Evolutionary conservation across 1,139 yeast genomes (phyloP).

Genomic region (Yarrowia galli): DNA sequence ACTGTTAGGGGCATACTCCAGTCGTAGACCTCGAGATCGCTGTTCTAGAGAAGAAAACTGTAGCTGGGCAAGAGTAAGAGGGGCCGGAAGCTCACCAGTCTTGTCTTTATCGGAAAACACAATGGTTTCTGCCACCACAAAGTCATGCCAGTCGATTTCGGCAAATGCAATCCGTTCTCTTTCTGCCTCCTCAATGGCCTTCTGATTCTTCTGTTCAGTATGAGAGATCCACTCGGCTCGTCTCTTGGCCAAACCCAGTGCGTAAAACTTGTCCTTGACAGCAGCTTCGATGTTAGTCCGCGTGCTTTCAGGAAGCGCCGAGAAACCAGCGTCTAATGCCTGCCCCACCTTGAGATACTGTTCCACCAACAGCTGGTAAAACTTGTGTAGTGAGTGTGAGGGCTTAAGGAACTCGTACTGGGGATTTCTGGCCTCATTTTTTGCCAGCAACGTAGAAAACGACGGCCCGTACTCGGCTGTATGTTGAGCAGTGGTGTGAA

Average conservation of each 20-base stretch:
- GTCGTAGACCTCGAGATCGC: conserved; percentile 49
- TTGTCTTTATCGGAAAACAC: conserved; percentile 72
- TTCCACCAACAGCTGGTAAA: conserved; percentile 60
- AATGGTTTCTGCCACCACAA: conserved; percentile 71
- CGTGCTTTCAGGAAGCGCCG: conserved; percentile 47
- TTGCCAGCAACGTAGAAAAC: conserved; percentile 55
- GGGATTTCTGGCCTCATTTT: conserved; percentile 55
- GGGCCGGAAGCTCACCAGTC: conserved; percentile 65
- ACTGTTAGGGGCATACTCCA: conserved; percentile 41
- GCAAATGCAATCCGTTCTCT: conserved; percentile 65
- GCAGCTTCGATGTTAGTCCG: conserved; percentile 44
- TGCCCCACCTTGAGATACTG: conserved; percentile 59
- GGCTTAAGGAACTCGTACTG: conserved; percentile 74
- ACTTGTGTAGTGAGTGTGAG: conserved; percentile 65
- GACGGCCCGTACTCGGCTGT: conserved; percentile 63
- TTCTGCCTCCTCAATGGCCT: conserved; percentile 51
- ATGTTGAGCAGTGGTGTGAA: conserved; percentile 76
- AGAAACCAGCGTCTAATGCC: conserved; percentile 43
- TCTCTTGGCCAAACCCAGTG: conserved; percentile 60
- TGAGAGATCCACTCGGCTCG: conserved; percentile 66
- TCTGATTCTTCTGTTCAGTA: conserved; percentile 50
- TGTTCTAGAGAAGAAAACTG: conserved; percentile 67
- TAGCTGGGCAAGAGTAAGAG: conserved; percentile 66
- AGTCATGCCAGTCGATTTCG: conserved; percentile 88
- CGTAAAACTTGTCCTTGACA: conserved; percentile 47